phyloP scores from a whole-genome alignment of 352 stramenopile genomes.

The Globisporangium emineosum region DNA sequence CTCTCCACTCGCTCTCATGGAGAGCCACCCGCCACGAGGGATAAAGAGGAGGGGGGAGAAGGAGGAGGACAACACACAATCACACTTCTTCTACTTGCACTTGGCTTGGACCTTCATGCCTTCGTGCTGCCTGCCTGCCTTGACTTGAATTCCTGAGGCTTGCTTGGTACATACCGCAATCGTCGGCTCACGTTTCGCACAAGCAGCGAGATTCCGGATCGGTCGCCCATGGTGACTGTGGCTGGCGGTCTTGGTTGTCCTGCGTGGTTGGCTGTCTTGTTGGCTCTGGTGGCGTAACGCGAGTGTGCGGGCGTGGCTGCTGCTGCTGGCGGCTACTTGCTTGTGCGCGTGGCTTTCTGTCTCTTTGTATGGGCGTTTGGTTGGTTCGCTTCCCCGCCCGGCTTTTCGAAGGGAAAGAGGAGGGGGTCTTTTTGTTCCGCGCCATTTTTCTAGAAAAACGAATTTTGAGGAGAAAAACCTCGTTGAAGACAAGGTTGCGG shows the following conservation, averaged over 20 bases:
- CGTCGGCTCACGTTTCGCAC: conserved; percentile 92
- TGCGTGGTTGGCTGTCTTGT: not conserved
- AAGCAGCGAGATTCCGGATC: conserved; percentile 82
- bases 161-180: conserved; percentile 49
- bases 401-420: too few relatives aligned
- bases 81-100: conserved; percentile 7
- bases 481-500: too few relatives aligned
- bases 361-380: not conserved
- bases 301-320: not conserved
- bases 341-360: not conserved
- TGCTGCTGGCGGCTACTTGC: not conserved
- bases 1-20: not conserved
- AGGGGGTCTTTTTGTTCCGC: too few relatives aligned
- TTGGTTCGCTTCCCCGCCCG: conserved; percentile 8
- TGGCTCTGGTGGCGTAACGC: too few relatives aligned
- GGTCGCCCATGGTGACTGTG: conserved; percentile 14
- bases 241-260: not conserved
- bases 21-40: not conserved
- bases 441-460: too few relatives aligned
- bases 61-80: conserved; percentile 1
- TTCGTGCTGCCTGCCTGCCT: not conserved
- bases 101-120: conserved; percentile 8
- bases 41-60: not conserved
- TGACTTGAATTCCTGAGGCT: not conserved
- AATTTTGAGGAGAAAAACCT: too few relatives aligned